Base-by-base conservation (phyloP, 75 land plant genomes). In the Sequoia sempervirens region DNA sequence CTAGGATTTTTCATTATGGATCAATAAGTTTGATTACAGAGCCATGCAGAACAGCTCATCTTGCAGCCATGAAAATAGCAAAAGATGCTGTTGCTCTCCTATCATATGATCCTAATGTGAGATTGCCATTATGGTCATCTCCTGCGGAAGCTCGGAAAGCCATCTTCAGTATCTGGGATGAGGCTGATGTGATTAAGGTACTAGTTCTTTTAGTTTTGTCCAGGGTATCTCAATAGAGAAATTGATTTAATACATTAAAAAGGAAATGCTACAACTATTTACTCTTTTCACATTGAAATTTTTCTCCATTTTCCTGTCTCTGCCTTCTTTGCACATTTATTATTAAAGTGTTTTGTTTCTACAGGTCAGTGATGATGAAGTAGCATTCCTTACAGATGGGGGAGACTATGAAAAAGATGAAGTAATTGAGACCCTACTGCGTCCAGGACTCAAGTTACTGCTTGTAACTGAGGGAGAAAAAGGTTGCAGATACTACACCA, bases 401-500 rank as follows among this genome's bases (percentile, higher is more conserved):
- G 87, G 89, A 72, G 95, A 94, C 78, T 88, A 85, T 81, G 87
- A 88, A 69, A 84, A 88, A 30, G 79, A 93, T 50, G 92, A 89
- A 15, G 92, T 91, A 15, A 70, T 86, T 38, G 66, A 81, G 80
- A 86, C 91, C 75, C 89, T 96, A 47, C 89, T 91, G 86, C 96
- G 92, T 79, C 91, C 92, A 9, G 90, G 89, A 37, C 86, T 96
- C 10, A 96, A 93, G 90, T 91, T 96, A 23, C 83, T 96, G 53
- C 61, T 96, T 32, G 92, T 96, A 5, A 93, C 96, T 8, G 98
- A 94, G 79, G 98, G 98, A 0, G 76, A 91, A 40, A 86, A 83
- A 8, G 98, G 98, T 30, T 94, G 96, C 82, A 88, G 98, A 88
- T 96, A 96, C 82, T 96, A 94, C 84, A 93, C 98, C 4, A 87